phyloP scores from a whole-genome alignment of 164 flowering plant species.

The Echeveria elegans region DNA sequence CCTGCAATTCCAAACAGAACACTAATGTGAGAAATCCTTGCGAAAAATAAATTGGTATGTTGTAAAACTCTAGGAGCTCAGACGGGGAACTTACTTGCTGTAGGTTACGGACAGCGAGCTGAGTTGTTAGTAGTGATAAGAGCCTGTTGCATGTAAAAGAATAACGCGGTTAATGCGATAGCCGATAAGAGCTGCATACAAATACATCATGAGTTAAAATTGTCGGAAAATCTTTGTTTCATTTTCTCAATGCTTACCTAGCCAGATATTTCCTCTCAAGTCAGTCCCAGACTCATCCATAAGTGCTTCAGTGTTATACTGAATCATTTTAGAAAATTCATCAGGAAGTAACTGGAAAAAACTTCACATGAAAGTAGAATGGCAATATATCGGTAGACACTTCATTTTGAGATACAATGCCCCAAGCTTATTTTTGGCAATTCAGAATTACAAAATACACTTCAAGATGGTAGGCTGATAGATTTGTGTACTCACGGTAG shows the following conservation, averaged over 20 bases:
- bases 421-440: no score
- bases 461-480: no score
- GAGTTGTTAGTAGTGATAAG: constrained; percentile 33
- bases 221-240: background rate
- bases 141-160: constrained; percentile 16
- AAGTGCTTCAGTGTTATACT: constrained; percentile 17
- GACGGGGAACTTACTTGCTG: background rate
- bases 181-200: background rate
- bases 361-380: background rate
- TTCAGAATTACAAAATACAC: background rate
- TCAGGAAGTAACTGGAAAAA: background rate
- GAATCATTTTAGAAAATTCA: background rate
- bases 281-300: constrained; percentile 48
- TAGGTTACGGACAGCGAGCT: background rate
- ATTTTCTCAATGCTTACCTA: constrained; percentile 21
- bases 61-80: background rate
- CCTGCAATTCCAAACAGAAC: constrained; percentile 16
- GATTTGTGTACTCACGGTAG: background rate
- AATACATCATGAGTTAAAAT: no score
- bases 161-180: background rate
- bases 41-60: constrained; percentile 7
- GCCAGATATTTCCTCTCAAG: constrained; percentile 59
- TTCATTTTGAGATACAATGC: background rate
- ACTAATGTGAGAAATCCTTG: constrained; percentile 24
- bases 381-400: no score